phyloP scores from a whole-genome alignment of 208 protist species.

The Acanthamoeba pearcei region DNA sequence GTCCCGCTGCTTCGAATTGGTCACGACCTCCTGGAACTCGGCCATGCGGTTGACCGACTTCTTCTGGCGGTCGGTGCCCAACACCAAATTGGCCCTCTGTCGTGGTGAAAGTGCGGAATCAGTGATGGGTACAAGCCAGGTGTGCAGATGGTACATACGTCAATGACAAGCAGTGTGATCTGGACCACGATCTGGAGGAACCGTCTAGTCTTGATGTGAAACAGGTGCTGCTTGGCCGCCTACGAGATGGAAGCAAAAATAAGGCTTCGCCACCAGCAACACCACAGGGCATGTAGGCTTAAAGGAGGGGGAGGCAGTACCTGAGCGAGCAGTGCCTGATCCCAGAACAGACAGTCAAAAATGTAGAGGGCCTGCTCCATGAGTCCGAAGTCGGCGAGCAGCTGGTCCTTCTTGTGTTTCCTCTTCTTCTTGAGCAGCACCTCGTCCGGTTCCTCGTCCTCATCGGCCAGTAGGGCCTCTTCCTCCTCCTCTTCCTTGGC shows the following conservation, averaged over 20 bases:
- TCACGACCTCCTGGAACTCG: conserved; percentile 50
- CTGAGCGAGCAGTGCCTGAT: not conserved
- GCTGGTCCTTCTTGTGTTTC: conserved; percentile 64
- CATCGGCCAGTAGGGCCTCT: conserved; percentile 28
- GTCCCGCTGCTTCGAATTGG: conserved; percentile 11
- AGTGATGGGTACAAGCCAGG: not conserved
- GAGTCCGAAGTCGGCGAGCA: conserved; percentile 42
- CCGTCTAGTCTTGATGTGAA: conserved; percentile 41
- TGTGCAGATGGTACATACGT: not conserved
- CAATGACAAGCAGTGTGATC: conserved; percentile 55
- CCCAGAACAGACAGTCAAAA: conserved; percentile 53
- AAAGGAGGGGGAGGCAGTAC: not conserved
- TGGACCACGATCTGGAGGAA: conserved; percentile 36
- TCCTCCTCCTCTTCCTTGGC: conserved; percentile 26
- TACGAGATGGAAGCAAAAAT: not conserved
- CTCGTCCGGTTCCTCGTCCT: conserved; percentile 24
- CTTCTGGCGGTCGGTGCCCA: conserved; percentile 66
- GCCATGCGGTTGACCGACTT: conserved; percentile 54
- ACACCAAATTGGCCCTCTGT: conserved; percentile 45
- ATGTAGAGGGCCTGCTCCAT: conserved; percentile 59
- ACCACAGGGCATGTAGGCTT: not conserved
- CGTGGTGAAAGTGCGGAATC: not conserved
- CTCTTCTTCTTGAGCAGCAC: conserved; percentile 14
- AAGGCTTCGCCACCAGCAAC: too few species aligned
- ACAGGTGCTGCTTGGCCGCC: conserved; percentile 37